Base-by-base conservation (phyloP, 208 protist genomes). In the Leishmania major region DNA sequence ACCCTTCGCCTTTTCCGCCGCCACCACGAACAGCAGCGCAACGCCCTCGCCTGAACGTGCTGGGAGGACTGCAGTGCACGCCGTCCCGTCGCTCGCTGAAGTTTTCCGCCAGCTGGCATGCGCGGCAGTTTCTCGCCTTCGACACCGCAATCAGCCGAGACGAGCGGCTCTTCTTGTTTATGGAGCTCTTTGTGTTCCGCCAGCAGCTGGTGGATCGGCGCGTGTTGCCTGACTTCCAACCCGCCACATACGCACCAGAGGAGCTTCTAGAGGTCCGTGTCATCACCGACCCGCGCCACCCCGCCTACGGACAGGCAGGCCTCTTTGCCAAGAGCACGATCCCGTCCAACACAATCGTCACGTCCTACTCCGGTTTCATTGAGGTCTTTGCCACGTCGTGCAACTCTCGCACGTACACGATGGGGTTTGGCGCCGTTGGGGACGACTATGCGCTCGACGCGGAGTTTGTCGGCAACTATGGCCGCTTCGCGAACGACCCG, bases 401-500 rank as follows among this genome's bases (percentile, higher is more conserved):
- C 75, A 98, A 92, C 80, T 96, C 93, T 2, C 92, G 93, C 67
- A 96, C 93, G 22, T 98, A 98, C 85, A 96, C 93, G 15, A 98
- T 98, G 95, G 93, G 95, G 19, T 98, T 95, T 76, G 95, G 95
- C 59, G 88, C 83, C 57, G 79, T 92, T 67, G 87, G 88, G 15
- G 93, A 96, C 79, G 95, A 98, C 80, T 95, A 93, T 81, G 95
- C 89, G 0, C 82, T 98, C 28, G 95, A 98, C 77, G 95, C 95
- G 37, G 93, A 98, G 88, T 98, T 98, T 80, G 88, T 88, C 2
- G 95, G 95, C 57, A 97, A 97, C 83, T 95, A 94, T 77, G 95
- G 91, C 60, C 95, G 95, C 60, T 98, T 95, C 77, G 95, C 95
- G 17, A 98, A 98, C 77, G 95, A 98, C 77, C 95, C 95, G 25